A percentile compares a stretch with the other conserved stretches of the same genome.
Conservation (phyloP, 2,329 filamentous ascomycete genomes). For the Hysterium pulicare region DNA sequence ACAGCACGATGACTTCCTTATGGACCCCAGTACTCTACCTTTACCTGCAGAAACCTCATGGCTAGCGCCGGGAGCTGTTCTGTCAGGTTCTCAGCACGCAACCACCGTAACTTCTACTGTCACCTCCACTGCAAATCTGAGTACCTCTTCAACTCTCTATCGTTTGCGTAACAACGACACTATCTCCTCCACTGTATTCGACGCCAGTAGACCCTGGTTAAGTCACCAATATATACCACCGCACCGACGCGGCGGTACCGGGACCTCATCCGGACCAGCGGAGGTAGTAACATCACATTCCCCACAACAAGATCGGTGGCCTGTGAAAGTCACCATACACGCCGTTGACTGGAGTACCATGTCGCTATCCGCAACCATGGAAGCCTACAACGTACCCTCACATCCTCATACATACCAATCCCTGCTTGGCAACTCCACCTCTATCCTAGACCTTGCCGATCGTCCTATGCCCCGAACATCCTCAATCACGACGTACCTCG, state of each 20-base stretch:
- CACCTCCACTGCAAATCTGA: constrained; percentile 8
- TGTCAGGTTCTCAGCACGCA: constrained; percentile 61
- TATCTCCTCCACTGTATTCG: constrained; percentile 21
- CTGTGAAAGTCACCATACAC: constrained; percentile 64
- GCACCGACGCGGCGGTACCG: constrained; percentile 15
- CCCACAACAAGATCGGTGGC: constrained; percentile 58
- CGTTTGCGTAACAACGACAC: constrained; percentile 22
- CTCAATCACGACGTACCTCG: constrained; percentile 62
- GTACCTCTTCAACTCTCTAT: constrained; percentile 19
- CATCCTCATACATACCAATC: constrained; percentile 31
- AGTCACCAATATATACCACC: constrained; percentile 29
- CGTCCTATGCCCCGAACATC: constrained; percentile 30
- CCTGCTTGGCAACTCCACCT: constrained; percentile 14
- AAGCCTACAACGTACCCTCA: constrained; percentile 64
- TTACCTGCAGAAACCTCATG: constrained; percentile 57
- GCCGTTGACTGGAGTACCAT: constrained; percentile 58
- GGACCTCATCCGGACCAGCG: constrained; percentile 8
- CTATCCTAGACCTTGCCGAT: constrained; percentile 1
- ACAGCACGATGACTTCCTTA: constrained; percentile 56
- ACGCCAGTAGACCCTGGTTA: constrained; percentile 37
- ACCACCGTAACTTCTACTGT: constrained; percentile 32
- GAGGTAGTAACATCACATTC: constrained; percentile 18
- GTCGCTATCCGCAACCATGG: constrained; percentile 66
- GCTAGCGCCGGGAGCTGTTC: constrained; percentile 59
- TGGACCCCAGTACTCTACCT: constrained; percentile 51